phyloP scores from a whole-genome alignment of 257 asterid genomes.

The Nemophila menziesii region DNA sequence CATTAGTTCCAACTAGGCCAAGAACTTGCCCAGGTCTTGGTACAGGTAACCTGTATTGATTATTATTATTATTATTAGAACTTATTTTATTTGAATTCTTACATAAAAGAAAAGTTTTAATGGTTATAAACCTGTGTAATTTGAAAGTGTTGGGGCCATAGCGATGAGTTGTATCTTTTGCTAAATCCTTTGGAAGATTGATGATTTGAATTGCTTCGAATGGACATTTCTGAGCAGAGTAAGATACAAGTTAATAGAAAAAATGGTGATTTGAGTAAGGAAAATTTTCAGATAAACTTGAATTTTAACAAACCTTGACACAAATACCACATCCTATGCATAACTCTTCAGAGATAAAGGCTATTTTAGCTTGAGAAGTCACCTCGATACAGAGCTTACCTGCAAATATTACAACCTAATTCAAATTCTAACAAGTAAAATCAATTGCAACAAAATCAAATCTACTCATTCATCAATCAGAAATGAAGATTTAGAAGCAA shows the following conservation, averaged over 20 bases:
- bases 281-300: background rate
- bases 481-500: too few relatives aligned
- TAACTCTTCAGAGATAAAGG: constrained; percentile 92
- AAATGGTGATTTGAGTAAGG: too few relatives aligned
- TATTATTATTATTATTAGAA: background rate
- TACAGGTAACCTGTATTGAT: constrained; percentile 61
- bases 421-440: too few relatives aligned
- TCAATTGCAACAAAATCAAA: background rate
- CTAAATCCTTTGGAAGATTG: constrained; percentile 86
- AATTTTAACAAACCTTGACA: constrained; percentile 62
- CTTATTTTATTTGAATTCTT: background rate
- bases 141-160: constrained; percentile 96
- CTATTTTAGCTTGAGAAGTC: constrained; percentile 57
- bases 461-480: background rate
- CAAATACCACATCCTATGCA: constrained; percentile 98
- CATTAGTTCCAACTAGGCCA: constrained; percentile 98
- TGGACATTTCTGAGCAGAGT: constrained; percentile 68
- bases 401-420: constrained; percentile 6
- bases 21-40: constrained; percentile 99
- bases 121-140: constrained; percentile 56
- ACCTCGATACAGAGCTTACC: constrained; percentile 97
- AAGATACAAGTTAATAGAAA: constrained; percentile 6
- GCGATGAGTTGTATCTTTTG: constrained; percentile 95
- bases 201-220: constrained; percentile 94
- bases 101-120: constrained; percentile 10